Conservation (phyloP, 2,329 filamentous ascomycete species). For the Aspergillus melleus region DNA sequence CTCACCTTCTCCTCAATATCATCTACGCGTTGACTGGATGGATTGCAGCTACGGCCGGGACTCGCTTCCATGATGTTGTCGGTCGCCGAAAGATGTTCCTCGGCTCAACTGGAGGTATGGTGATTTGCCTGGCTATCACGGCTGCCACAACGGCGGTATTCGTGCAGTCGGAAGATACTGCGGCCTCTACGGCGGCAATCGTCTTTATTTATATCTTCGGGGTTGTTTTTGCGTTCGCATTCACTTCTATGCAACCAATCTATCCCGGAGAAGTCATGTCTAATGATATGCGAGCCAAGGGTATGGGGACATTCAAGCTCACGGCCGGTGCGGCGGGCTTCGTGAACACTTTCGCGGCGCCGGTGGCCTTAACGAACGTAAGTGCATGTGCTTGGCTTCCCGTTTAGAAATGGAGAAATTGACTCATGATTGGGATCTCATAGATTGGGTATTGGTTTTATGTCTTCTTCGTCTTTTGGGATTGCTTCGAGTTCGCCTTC, state of each 20-base stretch:
- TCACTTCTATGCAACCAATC: constrained; percentile 49
- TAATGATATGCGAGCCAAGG: constrained; percentile 58
- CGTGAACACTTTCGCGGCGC: constrained; percentile 10
- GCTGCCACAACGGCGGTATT: constrained; percentile 8
- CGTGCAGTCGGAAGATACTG: constrained; percentile 3
- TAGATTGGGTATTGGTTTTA: constrained; percentile 16
- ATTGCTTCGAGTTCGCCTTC: constrained; percentile 21
- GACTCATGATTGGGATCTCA: no score
- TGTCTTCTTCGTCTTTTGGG: constrained; percentile 49
- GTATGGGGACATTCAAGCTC: constrained; percentile 46
- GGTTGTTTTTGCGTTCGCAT: constrained; percentile 48
- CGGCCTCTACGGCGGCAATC: constrained; percentile 39
- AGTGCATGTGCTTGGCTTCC: background rate
- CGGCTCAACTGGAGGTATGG: constrained; percentile 8
- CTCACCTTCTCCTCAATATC: constrained; percentile 5
- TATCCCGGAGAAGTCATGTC: constrained; percentile 57
- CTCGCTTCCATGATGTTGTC: constrained; percentile 11
- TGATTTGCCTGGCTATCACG: constrained; percentile 11
- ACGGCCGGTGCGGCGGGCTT: constrained; percentile 12
- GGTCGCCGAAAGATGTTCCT: constrained; percentile 13
- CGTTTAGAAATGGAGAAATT: no score
- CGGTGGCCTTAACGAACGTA: constrained; percentile 9
- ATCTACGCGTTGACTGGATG: constrained; percentile 10
- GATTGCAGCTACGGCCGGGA: constrained; percentile 6
- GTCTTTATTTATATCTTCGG: constrained; percentile 59